Base-by-base conservation (phyloP, 371 early-diverging fungal species). In the Dinochytrium kinnereticum region DNA sequence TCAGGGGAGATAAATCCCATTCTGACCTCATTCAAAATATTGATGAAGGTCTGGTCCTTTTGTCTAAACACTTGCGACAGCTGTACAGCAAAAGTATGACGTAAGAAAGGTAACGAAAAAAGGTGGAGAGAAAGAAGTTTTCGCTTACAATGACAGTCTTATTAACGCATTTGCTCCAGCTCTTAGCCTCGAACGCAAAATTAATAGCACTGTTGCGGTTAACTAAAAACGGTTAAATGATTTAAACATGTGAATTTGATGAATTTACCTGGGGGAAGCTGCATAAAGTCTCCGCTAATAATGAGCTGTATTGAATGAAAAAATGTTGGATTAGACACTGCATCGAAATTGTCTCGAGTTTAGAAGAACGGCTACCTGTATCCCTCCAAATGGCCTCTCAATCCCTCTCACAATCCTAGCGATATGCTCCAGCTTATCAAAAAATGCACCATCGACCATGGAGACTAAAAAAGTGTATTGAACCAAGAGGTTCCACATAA, bases 231-330 rank as follows among this genome's bases (percentile, higher is more conserved):
- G n/a, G n/a, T n/a, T n/a, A n/a, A n/a, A n/a, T n/a, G n/a, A n/a
- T n/a, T n/a, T n/a, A n/a, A n/a, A n/a, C n/a, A n/a, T n/a, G n/a
- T n/a, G n/a, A n/a, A n/a, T 64, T 3, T 24, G 17, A 64, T 13
- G 64, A 64, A 51, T 70, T n/a, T 57, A 78, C 78, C 93, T 10
- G 97, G 97, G 24, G 96, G 97, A 33, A 97, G 81, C 77, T 96
- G 96, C 85, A 92, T 92, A 80, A 96, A 97, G 68, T 97, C 97
- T 0, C 96, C 97, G 0, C 92, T 90, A 31, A 94, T 53, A 53
- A 53, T 53, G n/a, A 53, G 26, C 55, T 53, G 26, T 5, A 53
- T 44, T 13, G 21, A 44, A 21, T 21, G 13, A 44, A 13, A 21
- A 44, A 44, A 44, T 21, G 13, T n/a, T n/a, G n/a, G 21, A 44